Evolutionary conservation across 768 basidiomycete genomes (phyloP), one percentile per base, ranked within the genome.

Genomic region (Lactarius hengduanensis): DNA sequence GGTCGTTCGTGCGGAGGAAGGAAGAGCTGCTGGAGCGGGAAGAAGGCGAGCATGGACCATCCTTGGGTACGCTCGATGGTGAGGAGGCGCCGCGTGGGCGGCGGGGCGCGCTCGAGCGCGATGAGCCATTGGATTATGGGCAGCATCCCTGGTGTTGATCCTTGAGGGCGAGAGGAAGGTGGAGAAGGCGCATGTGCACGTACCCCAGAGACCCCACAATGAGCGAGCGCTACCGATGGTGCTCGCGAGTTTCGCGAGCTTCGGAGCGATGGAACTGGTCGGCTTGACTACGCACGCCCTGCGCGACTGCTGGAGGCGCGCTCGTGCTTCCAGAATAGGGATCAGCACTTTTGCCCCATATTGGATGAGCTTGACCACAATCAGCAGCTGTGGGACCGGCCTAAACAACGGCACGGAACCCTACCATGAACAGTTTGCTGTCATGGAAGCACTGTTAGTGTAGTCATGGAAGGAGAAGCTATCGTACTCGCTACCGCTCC

Each of bases 401-500:
- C 16, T 16, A 61, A 18, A 40, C 26, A 40, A 55, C 40, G 50
- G 16, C 61, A 62, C 8, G 15, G 53, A 1, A 10, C 20, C 50
- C 41, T 45, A 91, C 38, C 38, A 40, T 40, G 38, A 40, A 40
- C 0, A 40, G 38, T 40, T 40, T 40, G 38, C 38, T 40, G 38
- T 40, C 10, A 40, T 40, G 11, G 13, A 38, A 38, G 36, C 38
- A 38, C 38, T 1, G 55, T 53, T 45, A 53, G 65, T 34, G 20
- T 20, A 10, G 20, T 72, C 66, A 63, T 58, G 57, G 30, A 69
- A 38, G 22, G 32, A 57, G 13, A 10, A 54, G 66, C 36, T 68
- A 68, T 86, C 86, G 75, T 79, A 92, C 92, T 94, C 92, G 84
- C 85, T 91, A 34, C 92, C 92, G 74, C 86, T 88, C 90, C 90